Evolutionary conservation across 495 filamentous ascomycete genomes (phyloP).

Genomic region (Xylaria sp.): DNA sequence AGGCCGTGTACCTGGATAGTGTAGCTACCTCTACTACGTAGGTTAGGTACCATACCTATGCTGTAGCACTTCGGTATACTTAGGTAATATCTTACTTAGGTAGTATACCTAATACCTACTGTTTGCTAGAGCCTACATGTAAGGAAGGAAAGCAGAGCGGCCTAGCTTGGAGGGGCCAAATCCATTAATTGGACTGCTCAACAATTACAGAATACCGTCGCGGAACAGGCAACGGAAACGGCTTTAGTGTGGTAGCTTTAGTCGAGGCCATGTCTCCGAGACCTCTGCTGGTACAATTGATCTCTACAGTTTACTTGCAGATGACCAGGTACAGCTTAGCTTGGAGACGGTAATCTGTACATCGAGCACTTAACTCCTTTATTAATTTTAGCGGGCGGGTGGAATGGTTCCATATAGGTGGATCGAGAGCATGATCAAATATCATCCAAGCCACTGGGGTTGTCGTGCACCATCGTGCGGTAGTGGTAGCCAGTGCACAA

Average conservation of each 20-base stretch:
- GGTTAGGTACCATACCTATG: too few species aligned
- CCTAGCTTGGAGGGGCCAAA: background rate
- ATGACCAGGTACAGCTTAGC: conserved; percentile 13
- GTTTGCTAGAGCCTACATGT: background rate
- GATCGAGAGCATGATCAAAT: conserved; percentile 13
- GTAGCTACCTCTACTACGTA: too few species aligned
- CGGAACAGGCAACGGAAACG: background rate
- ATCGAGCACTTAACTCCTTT: background rate
- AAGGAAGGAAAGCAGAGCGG: too few species aligned
- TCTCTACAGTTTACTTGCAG: background rate
- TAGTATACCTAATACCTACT: too few species aligned
- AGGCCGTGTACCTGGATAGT: background rate
- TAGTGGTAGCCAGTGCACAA: background rate
- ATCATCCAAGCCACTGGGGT: conserved; percentile 9
- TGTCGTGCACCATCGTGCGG: background rate
- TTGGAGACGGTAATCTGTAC: conserved; percentile 1
- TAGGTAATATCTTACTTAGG: too few species aligned
- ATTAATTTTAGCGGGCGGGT: conserved; percentile 11
- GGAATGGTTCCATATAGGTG: conserved; percentile 17
- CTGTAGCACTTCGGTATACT: conserved; percentile 6
- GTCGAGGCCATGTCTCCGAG: background rate
- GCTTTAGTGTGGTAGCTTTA: background rate
- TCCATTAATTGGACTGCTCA: conserved; percentile 11
- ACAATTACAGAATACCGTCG: conserved; percentile 14
- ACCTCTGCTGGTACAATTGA: conserved; percentile 7